Evolutionary conservation across 2,329 filamentous ascomycete species (phyloP).

Genomic region (Epichloe sp.): DNA sequence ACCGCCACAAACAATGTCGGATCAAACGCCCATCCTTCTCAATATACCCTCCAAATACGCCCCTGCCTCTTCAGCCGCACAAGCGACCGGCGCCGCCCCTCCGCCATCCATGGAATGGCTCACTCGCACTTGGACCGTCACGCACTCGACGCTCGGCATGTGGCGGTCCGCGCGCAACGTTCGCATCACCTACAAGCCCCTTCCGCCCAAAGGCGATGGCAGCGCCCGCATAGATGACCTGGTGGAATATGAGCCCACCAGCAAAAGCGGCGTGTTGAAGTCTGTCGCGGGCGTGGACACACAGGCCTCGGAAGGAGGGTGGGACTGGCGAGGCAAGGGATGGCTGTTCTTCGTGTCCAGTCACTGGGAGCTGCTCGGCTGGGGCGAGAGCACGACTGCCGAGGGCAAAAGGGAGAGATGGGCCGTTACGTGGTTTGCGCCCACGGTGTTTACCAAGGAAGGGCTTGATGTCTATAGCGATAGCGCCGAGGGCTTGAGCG

Average conservation of each 20-base stretch:
- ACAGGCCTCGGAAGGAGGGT: slow-evolving; percentile 25
- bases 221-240: slow-evolving; percentile 50
- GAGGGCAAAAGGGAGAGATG: slow-evolving; percentile 42
- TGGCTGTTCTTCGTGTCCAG: slow-evolving; percentile 57
- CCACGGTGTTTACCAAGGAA: slow-evolving; percentile 71
- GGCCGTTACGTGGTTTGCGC: slow-evolving; percentile 75
- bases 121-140: slow-evolving; percentile 56
- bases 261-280: slow-evolving; percentile 36
- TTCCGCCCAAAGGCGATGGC: slow-evolving; percentile 28
- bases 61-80: slow-evolving; percentile 12
- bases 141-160: slow-evolving; percentile 65
- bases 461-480: slow-evolving; percentile 69
- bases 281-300: slow-evolving; percentile 54
- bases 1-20: slow-evolving; percentile 6
- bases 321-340: slow-evolving; percentile 71
- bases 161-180: slow-evolving; percentile 74
- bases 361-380: slow-evolving; percentile 74
- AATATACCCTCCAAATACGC: slow-evolving; percentile 36
- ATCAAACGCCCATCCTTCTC: slow-evolving; percentile 13
- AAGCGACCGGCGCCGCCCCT: slow-evolving; percentile 15
- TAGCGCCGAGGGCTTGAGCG: slow-evolving; percentile 43
- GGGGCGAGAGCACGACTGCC: slow-evolving; percentile 40
- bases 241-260: slow-evolving; percentile 53
- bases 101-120: slow-evolving; percentile 46
- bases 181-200: slow-evolving; percentile 57